phyloP scores from a whole-genome alignment of 2,329 filamentous ascomycete species.

The Trichoderma brevicompactum region DNA sequence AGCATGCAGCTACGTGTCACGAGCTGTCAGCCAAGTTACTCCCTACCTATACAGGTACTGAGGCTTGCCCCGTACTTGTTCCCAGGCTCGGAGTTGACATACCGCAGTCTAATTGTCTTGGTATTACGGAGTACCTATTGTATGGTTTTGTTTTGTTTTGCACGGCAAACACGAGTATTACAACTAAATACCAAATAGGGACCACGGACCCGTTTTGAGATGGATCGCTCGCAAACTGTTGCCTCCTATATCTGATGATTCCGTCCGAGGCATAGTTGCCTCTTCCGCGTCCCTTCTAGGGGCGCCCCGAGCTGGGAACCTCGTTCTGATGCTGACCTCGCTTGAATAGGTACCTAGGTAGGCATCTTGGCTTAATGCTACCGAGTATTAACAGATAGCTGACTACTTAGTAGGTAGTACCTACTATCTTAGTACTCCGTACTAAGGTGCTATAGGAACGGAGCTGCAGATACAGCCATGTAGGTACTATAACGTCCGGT shows the following conservation, averaged over 20 bases:
- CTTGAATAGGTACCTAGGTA: background rate
- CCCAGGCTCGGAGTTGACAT: background rate
- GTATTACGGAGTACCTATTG: too few relatives aligned
- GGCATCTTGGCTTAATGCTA: slow-evolving; percentile 5
- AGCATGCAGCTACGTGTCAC: too few relatives aligned
- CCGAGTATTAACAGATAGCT: background rate
- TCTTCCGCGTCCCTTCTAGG: background rate
- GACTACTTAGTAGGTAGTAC: too few relatives aligned
- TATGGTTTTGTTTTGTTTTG: background rate
- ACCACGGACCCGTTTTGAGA: background rate
- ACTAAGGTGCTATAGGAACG: too few relatives aligned
- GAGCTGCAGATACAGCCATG: background rate
- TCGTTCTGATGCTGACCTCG: background rate
- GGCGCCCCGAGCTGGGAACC: background rate
- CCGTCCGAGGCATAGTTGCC: background rate
- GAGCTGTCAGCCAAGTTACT: too few relatives aligned
- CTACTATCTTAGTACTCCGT: too few relatives aligned
- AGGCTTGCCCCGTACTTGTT: background rate
- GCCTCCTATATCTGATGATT: background rate
- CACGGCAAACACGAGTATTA: background rate
- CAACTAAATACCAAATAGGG: background rate
- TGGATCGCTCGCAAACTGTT: slow-evolving; percentile 24
- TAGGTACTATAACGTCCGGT: background rate
- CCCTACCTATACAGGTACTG: too few relatives aligned
- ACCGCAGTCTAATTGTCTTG: background rate